phyloP scores from a whole-genome alignment of 2,329 filamentous ascomycete genomes.

The Neonectria hederae region DNA sequence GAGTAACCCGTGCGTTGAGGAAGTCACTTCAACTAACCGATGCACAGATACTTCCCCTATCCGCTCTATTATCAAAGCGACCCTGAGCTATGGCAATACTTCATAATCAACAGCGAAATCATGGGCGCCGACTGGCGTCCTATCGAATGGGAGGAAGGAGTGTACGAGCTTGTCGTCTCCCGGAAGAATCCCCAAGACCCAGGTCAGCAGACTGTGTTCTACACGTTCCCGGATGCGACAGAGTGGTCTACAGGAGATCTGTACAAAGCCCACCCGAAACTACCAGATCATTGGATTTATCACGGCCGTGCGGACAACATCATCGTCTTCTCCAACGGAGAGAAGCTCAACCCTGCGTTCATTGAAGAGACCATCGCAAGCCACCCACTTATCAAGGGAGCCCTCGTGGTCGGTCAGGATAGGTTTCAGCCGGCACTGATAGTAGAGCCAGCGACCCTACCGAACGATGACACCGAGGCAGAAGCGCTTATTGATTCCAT shows the following conservation, averaged over 20 bases:
- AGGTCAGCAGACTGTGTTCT: conserved; percentile 49
- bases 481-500: conserved; percentile 49
- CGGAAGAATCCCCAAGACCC: conserved; percentile 40
- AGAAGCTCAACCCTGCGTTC: conserved; percentile 53
- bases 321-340: conserved; percentile 53
- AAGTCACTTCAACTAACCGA: background rate
- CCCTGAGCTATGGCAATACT: background rate
- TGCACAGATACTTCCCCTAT: background rate
- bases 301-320: conserved; percentile 51
- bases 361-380: conserved; percentile 47
- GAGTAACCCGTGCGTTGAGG: background rate
- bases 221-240: conserved; percentile 50
- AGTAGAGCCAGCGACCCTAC: conserved; percentile 30
- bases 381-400: conserved; percentile 43
- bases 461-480: conserved; percentile 17
- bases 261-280: conserved; percentile 49
- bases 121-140: background rate
- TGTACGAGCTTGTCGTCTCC: conserved; percentile 48
- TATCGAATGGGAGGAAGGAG: conserved; percentile 17
- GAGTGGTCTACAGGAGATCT: conserved; percentile 58
- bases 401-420: conserved; percentile 47
- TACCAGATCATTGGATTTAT: conserved; percentile 47
- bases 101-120: background rate
- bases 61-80: background rate
- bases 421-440: conserved; percentile 40